Evolutionary conservation across 2,329 filamentous ascomycete species (phyloP).

Genomic region (Fusarium nurragi): DNA sequence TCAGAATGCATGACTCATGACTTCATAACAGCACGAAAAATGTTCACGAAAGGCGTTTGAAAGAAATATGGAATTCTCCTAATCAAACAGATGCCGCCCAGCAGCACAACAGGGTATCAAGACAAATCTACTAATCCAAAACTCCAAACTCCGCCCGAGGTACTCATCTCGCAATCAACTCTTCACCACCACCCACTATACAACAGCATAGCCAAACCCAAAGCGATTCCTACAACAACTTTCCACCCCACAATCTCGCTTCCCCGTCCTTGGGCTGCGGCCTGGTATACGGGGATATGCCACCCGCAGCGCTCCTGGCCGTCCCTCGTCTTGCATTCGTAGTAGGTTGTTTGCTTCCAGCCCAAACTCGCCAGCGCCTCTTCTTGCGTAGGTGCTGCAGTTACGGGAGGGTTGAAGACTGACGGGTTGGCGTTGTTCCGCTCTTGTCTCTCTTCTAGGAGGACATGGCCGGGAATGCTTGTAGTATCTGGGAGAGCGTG

Average conservation of each 20-base stretch:
- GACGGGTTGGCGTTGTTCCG: slow-evolving; percentile 34
- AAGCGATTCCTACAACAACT: slow-evolving; percentile 17
- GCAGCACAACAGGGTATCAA: slow-evolving; percentile 35
- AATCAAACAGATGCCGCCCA: slow-evolving; percentile 19
- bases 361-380: slow-evolving; percentile 46
- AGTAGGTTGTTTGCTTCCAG: slow-evolving; percentile 49
- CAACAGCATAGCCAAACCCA: slow-evolving; percentile 20
- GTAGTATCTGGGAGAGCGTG: slow-evolving; percentile 13
- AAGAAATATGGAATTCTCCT: background rate
- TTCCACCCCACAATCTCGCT: slow-evolving; percentile 35
- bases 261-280: slow-evolving; percentile 35
- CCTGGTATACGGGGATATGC: slow-evolving; percentile 49
- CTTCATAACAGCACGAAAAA: background rate
- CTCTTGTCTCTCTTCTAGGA: slow-evolving; percentile 20
- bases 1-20: slow-evolving; percentile 20
- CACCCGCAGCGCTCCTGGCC: slow-evolving; percentile 50
- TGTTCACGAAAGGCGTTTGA: background rate
- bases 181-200: slow-evolving; percentile 15
- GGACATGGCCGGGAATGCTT: background rate
- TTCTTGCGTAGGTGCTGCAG: slow-evolving; percentile 47
- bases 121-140: slow-evolving; percentile 19
- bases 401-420: slow-evolving; percentile 46
- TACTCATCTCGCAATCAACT: background rate
- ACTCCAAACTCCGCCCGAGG: slow-evolving; percentile 31
- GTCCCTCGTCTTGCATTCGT: slow-evolving; percentile 47